Base-by-base conservation (phyloP, 306 rosid species). In the Vigna mungo region DNA sequence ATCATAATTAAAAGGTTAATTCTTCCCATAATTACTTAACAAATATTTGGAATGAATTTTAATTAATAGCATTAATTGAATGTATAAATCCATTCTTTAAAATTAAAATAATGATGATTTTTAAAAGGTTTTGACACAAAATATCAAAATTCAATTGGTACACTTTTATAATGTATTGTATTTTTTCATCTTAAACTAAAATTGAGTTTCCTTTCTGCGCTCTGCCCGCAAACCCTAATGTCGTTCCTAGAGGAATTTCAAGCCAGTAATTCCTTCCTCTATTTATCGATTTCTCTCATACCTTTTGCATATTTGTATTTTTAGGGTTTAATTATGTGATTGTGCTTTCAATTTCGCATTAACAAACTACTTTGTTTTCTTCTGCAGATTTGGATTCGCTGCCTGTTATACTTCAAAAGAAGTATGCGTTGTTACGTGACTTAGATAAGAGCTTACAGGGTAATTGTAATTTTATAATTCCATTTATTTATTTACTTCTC, bases 381-480 rank as follows among this genome's bases (percentile, higher is more conserved):
- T 43, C 60, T 56, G 55, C 92, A 92, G 98, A 90, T 87, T 82
- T 92, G 79, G 98, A 95, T 9, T 90, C 95, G 16, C 88, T 95
- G 9, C 98, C 98, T 46, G 82, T 81, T 81, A 95, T 89, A 84
- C 89, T 95, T 86, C 97, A 90, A 59, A 95, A 83, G 92, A 89
- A 95, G 81, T 95, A 95, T 74, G 85, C 96, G 0, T 54, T 95
- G 79, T 77, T 95, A 84, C 95, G 89, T 58, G 96, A 89, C 83
- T 87, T 95, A 39, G 98, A 95, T 86, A 90, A 88, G 84, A 95
- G 98, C 62, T 88, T 90, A 76, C 97, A 88, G 54, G 98, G 98
- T 92, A 76, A 17, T 49, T 69, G 21, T 56, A 25, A 58, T 80
- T 64, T 44, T 23, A 51, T 12, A 61, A 15, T 30, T 64, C 36